Conservation (phyloP, 2,329 filamentous ascomycete species). For the Neobulgaria alba region DNA sequence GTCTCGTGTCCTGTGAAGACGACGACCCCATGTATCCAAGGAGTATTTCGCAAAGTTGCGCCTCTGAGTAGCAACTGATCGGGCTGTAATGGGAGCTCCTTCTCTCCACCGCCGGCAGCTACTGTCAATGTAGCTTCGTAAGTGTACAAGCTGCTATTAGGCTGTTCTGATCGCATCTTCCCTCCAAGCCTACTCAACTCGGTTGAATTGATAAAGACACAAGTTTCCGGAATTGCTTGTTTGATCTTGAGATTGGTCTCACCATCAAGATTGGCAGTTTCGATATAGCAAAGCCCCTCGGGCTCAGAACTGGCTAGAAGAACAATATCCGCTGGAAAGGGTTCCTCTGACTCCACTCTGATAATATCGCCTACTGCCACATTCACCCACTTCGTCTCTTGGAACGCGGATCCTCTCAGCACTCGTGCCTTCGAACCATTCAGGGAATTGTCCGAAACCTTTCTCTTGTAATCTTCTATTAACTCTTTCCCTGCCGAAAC, state of each 20-base stretch:
- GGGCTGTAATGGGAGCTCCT: conserved; percentile 79
- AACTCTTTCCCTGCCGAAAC: conserved; percentile 96
- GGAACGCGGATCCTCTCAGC: conserved; percentile 73
- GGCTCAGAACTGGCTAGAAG: conserved; percentile 91
- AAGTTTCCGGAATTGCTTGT: conserved; percentile 89
- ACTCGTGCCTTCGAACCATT: conserved; percentile 84
- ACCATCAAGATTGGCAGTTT: conserved; percentile 94
- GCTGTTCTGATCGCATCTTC: conserved; percentile 86
- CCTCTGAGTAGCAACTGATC: conserved; percentile 91
- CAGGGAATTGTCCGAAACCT: conserved; percentile 74
- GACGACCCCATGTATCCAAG: conserved; percentile 92
- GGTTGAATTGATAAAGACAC: conserved; percentile 73
- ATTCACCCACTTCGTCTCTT: conserved; percentile 88
- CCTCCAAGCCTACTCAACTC: conserved; percentile 83
- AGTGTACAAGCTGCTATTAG: conserved; percentile 96
- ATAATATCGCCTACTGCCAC: conserved; percentile 88
- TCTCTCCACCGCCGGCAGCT: conserved; percentile 83
- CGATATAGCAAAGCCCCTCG: conserved; percentile 95
- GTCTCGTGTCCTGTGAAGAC: conserved; percentile 98
- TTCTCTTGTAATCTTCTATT: conserved; percentile 87
- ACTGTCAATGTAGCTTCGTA: conserved; percentile 95
- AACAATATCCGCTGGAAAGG: conserved; percentile 90
- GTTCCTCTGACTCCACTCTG: conserved; percentile 86
- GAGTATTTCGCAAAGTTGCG: conserved; percentile 89
- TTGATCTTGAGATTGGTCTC: conserved; percentile 99